Evolutionary conservation across 495 filamentous ascomycete genomes (phyloP).

Genomic region (Aspergillus leporis): DNA sequence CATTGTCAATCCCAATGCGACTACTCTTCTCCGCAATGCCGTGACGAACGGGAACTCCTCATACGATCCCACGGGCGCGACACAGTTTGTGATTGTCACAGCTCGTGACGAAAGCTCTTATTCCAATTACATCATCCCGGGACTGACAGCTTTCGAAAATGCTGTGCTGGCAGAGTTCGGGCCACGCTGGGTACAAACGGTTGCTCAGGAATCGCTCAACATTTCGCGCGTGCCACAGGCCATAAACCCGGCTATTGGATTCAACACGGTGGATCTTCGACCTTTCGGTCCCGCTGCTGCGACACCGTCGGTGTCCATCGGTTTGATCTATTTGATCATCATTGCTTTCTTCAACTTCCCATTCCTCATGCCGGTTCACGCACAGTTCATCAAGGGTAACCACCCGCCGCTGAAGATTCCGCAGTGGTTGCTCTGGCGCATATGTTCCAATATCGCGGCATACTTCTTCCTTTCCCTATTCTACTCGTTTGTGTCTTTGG

Average conservation of each 20-base stretch:
- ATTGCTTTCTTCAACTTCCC: conserved; percentile 71
- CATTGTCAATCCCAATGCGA: conserved; percentile 67
- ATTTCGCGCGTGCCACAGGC: conserved; percentile 55
- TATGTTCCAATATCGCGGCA: conserved; percentile 56
- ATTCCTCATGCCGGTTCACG: conserved; percentile 69
- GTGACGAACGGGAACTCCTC: conserved; percentile 56
- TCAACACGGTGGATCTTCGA: conserved; percentile 60
- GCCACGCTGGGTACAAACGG: conserved; percentile 44
- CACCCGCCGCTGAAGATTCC: conserved; percentile 61
- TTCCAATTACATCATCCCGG: conserved; percentile 54
- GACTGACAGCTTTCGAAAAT: conserved; percentile 44
- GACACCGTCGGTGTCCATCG: conserved; percentile 63
- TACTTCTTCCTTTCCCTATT: conserved; percentile 69
- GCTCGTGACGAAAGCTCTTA: conserved; percentile 59
- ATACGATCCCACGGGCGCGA: conserved; percentile 64
- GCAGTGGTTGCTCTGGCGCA: conserved; percentile 64
- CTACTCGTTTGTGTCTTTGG: conserved; percentile 65
- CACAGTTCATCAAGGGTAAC: conserved; percentile 51
- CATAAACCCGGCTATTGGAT: conserved; percentile 63
- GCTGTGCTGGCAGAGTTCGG: conserved; percentile 52
- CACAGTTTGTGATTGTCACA: conserved; percentile 59
- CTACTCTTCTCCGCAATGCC: conserved; percentile 56
- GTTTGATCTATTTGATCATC: conserved; percentile 73
- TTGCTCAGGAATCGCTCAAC: conserved; percentile 37
- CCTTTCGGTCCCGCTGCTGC: conserved; percentile 59